Percentiles rank a stretch among this genome's conserved stretches.
Conservation (phyloP, 2,329 filamentous ascomycete species). For the Colletotrichum sp. region DNA sequence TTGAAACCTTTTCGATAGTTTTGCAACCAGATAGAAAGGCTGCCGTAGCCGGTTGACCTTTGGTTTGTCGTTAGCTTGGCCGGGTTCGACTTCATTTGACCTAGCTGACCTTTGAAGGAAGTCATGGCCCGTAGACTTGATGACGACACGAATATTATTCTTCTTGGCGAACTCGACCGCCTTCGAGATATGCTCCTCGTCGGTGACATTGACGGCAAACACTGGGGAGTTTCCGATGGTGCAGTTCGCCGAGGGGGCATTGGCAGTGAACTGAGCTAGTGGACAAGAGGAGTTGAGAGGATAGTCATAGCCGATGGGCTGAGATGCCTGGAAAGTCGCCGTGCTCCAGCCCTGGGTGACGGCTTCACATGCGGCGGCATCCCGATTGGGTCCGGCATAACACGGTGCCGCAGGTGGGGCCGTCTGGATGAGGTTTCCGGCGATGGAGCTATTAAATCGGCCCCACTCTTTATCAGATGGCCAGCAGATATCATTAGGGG, state of each 20-base stretch:
- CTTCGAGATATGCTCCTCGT: not conserved
- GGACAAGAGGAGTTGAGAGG: not conserved
- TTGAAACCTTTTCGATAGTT: slow-evolving; percentile 38
- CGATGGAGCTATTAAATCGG: slow-evolving; percentile 53
- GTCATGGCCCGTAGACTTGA: slow-evolving; percentile 36
- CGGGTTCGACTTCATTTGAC: not conserved
- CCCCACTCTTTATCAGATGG: slow-evolving; percentile 50
- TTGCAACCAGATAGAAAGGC: slow-evolving; percentile 36
- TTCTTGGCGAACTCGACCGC: slow-evolving; percentile 35
- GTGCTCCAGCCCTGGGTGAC: not conserved
- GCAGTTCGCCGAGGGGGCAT: slow-evolving; percentile 27
- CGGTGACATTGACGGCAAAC: not conserved
- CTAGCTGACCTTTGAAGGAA: slow-evolving; percentile 7
- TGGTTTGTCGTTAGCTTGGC: not conserved
- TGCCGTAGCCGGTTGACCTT: slow-evolving; percentile 55
- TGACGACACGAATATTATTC: slow-evolving; percentile 46
- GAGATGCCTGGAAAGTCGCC: not conserved
- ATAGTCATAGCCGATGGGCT: slow-evolving; percentile 1
- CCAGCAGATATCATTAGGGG: slow-evolving; percentile 52
- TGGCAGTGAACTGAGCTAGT: not conserved
- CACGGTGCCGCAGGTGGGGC: slow-evolving; percentile 47
- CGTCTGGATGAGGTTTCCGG: slow-evolving; percentile 54
- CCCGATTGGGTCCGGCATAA: not conserved
- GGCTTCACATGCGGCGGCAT: not conserved
- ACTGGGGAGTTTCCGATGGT: slow-evolving; percentile 44